phyloP scores from a whole-genome alignment of 2,329 filamentous ascomycete species.

The Pyrenochaeta sp. region DNA sequence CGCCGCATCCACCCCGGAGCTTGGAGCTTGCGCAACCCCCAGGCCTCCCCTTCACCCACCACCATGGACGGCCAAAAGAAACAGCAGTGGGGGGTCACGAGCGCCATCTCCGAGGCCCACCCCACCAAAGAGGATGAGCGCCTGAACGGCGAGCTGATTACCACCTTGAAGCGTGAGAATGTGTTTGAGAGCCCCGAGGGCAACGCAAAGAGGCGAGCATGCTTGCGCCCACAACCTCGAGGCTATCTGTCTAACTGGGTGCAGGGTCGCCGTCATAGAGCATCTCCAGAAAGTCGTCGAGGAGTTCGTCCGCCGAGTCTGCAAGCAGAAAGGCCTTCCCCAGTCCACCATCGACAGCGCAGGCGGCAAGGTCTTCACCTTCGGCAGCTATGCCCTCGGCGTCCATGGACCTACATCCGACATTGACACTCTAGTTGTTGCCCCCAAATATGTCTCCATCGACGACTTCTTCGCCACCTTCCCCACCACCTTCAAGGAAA shows the following conservation, averaged over 20 bases:
- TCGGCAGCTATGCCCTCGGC: slow-evolving; percentile 92
- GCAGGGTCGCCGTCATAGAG: slow-evolving; percentile 73
- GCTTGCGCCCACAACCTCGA: not conserved
- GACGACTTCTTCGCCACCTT: slow-evolving; percentile 94
- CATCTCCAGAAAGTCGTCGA: slow-evolving; percentile 81
- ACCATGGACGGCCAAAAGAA: slow-evolving; percentile 44
- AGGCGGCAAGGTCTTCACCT: slow-evolving; percentile 92
- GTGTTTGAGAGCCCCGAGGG: slow-evolving; percentile 88
- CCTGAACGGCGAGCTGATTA: slow-evolving; percentile 78
- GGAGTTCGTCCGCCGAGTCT: slow-evolving; percentile 86
- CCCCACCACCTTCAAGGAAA: slow-evolving; percentile 76
- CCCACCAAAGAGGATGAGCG: slow-evolving; percentile 80
- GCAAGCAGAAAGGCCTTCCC: slow-evolving; percentile 74
- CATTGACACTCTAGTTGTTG: slow-evolving; percentile 95
- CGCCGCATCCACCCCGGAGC: slow-evolving; percentile 31
- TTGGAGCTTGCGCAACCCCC: slow-evolving; percentile 20
- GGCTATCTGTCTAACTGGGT: slow-evolving; percentile 12
- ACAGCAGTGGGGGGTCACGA: slow-evolving; percentile 74
- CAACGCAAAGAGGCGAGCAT: slow-evolving; percentile 86
- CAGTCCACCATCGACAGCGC: slow-evolving; percentile 81
- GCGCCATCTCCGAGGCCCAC: slow-evolving; percentile 78
- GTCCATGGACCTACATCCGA: slow-evolving; percentile 94
- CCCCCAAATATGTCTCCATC: slow-evolving; percentile 84
- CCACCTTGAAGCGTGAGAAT: slow-evolving; percentile 86
- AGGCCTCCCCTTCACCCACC: slow-evolving; percentile 8